Evolutionary conservation across 176 grass and related monocot species (phyloP).

Genomic region (Cymbopogon citratus): DNA sequence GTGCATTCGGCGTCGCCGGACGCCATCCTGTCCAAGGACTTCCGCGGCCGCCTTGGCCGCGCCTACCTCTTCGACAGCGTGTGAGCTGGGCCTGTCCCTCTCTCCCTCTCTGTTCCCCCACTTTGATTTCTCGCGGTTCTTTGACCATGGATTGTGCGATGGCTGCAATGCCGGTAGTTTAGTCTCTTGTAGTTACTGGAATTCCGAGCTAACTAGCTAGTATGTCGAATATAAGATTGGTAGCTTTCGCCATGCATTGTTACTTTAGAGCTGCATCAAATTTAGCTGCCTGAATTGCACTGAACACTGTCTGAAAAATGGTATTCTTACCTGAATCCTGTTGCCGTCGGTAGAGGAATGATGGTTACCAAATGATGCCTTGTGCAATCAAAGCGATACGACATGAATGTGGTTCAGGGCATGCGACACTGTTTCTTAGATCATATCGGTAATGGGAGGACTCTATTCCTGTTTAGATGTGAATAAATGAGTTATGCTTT

Average conservation of each 20-base stretch:
- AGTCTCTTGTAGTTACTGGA: background rate
- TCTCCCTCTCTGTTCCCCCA: background rate
- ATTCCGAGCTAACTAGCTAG: background rate
- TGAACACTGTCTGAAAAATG: background rate
- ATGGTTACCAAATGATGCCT: background rate
- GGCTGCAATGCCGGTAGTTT: constrained; percentile 2
- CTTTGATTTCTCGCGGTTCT: background rate
- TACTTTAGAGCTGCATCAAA: background rate
- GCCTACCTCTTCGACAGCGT: constrained; percentile 82
- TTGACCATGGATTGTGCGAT: background rate
- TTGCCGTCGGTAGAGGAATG: too few relatives aligned
- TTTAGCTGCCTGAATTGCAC: background rate
- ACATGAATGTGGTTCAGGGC: background rate
- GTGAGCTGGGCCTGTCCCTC: constrained; percentile 40
- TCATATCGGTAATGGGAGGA: background rate
- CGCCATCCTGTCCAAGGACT: constrained; percentile 77
- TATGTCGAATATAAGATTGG: background rate
- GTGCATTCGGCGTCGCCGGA: constrained; percentile 80
- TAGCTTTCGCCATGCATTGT: background rate
- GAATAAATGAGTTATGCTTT: constrained; percentile 6
- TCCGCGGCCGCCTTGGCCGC: constrained; percentile 60
- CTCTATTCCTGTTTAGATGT: background rate
- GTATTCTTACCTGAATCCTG: background rate
- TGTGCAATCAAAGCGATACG: background rate
- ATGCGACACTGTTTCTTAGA: background rate